A percentile compares a stretch with the other conserved stretches of the same genome.
phyloP scores from a whole-genome alignment of 345 rosid species.

The Tarenaya hassleriana region DNA sequence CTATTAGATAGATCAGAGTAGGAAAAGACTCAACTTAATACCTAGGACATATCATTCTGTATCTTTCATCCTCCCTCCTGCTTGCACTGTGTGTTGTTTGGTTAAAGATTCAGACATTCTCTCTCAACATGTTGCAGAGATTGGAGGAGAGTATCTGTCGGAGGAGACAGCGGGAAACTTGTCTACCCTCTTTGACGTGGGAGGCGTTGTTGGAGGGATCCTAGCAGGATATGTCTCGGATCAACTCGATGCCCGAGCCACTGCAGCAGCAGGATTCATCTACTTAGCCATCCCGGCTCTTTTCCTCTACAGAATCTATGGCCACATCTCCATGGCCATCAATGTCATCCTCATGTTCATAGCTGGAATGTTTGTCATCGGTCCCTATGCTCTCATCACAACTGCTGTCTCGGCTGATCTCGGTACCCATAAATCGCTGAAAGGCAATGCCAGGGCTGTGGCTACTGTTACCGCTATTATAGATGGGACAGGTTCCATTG shows the following conservation, averaged over 20 bases:
- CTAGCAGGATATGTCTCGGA: constrained; percentile 89
- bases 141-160: constrained; percentile 80
- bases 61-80: too few species aligned
- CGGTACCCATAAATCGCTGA: constrained; percentile 85
- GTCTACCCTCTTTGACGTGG: constrained; percentile 84
- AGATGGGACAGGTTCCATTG: constrained; percentile 95
- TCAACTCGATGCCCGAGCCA: constrained; percentile 71
- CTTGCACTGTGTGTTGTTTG: too few species aligned
- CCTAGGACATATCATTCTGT: too few species aligned
- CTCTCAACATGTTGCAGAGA: constrained; percentile 42
- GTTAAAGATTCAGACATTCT: too few species aligned
- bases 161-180: constrained; percentile 68
- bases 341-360: constrained; percentile 67
- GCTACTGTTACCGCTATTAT: constrained; percentile 93
- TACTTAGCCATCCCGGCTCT: constrained; percentile 89
- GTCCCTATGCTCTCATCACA: constrained; percentile 92
- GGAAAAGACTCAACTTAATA: too few species aligned
- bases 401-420: constrained; percentile 95
- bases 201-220: constrained; percentile 93
- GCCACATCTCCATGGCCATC: constrained; percentile 56
- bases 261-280: constrained; percentile 88
- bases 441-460: constrained; percentile 85
- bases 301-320: constrained; percentile 68
- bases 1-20: too few species aligned
- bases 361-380: constrained; percentile 79